These are phyloP conservation scores for Spizellomyces sp. DNA, from an alignment of 192 early-diverging fungal species.

Conservation along the genomic window DNA sequence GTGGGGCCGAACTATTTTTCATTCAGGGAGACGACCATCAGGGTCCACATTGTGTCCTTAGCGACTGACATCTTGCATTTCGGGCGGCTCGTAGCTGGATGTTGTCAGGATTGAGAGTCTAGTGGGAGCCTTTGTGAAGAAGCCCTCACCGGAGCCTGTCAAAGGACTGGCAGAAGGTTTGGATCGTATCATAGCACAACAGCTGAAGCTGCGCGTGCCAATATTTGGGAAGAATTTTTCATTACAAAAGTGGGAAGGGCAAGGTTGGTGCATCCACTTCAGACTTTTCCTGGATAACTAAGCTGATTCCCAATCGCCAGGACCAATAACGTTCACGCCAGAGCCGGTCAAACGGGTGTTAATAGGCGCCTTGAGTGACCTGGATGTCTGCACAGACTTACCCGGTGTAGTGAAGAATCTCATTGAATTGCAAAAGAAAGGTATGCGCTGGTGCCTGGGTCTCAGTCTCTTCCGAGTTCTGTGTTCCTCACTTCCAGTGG, in stretches of 20 bases:
- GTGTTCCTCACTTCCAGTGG: not conserved
- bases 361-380: not conserved
- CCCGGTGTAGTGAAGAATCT: slow-evolving; percentile 7
- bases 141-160: not conserved
- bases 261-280: too few species aligned
- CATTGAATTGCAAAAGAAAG: slow-evolving; percentile 21
- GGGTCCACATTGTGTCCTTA: not conserved
- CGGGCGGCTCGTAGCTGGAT: not conserved
- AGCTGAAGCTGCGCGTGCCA: not conserved
- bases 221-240: slow-evolving; percentile 7
- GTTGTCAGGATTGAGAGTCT: not conserved
- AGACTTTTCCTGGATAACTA: too few species aligned
- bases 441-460: not conserved
- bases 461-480: not conserved
- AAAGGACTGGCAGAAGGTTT: not conserved
- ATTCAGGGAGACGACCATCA: not conserved
- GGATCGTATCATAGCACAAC: not conserved
- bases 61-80: not conserved
- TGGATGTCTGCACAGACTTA: slow-evolving; percentile 2
- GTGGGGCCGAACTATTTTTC: too few species aligned
- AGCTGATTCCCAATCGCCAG: too few species aligned
- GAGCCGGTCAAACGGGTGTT: too few species aligned
- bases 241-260: not conserved
- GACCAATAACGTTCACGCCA: too few species aligned
- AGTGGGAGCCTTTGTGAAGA: not conserved